A percentile compares a stretch with the other conserved stretches of the same genome.
These are phyloP conservation scores for Rhynchospora pubera DNA, from an alignment of 176 grass and related monocot genomes.

Conservation along the genomic window DNA sequence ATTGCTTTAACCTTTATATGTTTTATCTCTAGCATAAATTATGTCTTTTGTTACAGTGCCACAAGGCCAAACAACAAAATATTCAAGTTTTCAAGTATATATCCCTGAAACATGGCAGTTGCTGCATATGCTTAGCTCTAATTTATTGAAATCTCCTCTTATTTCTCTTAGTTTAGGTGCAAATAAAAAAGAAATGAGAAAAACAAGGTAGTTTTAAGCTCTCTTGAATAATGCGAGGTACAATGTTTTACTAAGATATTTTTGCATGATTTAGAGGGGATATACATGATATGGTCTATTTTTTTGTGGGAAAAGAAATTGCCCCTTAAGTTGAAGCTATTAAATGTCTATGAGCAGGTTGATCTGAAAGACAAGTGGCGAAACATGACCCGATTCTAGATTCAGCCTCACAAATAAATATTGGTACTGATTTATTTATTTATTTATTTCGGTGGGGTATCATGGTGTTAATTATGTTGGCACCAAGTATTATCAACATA, in stretches of 20 bases:
- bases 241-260: background rate
- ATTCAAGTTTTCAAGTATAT: background rate
- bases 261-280: background rate
- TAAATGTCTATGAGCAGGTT: background rate
- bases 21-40: background rate
- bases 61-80: background rate
- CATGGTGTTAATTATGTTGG: too few relatives aligned
- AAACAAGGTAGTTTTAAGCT: background rate
- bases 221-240: background rate
- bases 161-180: background rate
- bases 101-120: background rate
- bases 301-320: background rate
- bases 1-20: background rate
- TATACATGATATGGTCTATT: background rate
- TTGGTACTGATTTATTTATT: too few relatives aligned
- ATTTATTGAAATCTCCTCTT: background rate
- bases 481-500: too few relatives aligned
- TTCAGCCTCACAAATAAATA: background rate
- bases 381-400: background rate
- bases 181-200: background rate
- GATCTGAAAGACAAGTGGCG: slow-evolving; percentile 16
- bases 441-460: too few relatives aligned
- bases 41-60: background rate
- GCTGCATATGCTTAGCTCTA: background rate
- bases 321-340: background rate